Percentiles rank a stretch among this genome's conserved stretches.
Conservation (phyloP, 2,329 filamentous ascomycete genomes). For the Dryadomyces sulphureus region DNA sequence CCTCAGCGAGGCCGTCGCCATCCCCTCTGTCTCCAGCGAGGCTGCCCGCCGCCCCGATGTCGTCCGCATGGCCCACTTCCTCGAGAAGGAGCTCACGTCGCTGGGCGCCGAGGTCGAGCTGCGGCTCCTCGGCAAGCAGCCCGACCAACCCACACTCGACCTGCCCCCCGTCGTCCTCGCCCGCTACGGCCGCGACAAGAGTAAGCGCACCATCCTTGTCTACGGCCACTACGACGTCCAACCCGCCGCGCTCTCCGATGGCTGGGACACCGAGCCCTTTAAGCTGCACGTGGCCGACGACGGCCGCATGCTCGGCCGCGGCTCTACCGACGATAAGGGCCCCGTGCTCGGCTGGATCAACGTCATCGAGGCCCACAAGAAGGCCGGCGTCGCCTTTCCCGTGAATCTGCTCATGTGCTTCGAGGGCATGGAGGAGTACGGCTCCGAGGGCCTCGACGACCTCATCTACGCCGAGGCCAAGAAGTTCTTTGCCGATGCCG, state of each 20-base stretch:
- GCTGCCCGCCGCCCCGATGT: conserved; percentile 82
- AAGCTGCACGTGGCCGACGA: conserved; percentile 75
- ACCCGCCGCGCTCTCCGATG: conserved; percentile 81
- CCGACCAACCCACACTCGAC: conserved; percentile 75
- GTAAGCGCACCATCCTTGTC: conserved; percentile 87
- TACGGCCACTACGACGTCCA: conserved; percentile 99
- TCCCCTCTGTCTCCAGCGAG: conserved; percentile 89
- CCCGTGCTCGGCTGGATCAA: conserved; percentile 96
- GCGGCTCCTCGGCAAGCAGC: conserved; percentile 79
- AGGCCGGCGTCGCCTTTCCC: conserved; percentile 84
- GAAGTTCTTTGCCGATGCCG: conserved; percentile 87
- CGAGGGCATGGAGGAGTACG: conserved; percentile 99
- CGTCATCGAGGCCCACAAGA: conserved; percentile 93
- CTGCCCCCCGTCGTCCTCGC: conserved; percentile 86
- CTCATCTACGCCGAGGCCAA: conserved; percentile 85
- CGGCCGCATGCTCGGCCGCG: conserved; percentile 90
- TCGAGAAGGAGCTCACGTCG: conserved; percentile 65
- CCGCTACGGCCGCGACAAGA: conserved; percentile 81
- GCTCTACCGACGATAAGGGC: conserved; percentile 94
- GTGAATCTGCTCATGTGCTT: conserved; percentile 99
- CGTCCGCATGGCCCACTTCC: conserved; percentile 88
- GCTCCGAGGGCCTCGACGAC: conserved; percentile 89
- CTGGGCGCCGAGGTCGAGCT: conserved; percentile 82
- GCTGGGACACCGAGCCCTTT: conserved; percentile 93
- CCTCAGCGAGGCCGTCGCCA: conserved; percentile 82